These are phyloP conservation scores for Miscanthus lutarioriparius DNA, from an alignment of 176 grass and related monocot species.

Conservation along the genomic window DNA sequence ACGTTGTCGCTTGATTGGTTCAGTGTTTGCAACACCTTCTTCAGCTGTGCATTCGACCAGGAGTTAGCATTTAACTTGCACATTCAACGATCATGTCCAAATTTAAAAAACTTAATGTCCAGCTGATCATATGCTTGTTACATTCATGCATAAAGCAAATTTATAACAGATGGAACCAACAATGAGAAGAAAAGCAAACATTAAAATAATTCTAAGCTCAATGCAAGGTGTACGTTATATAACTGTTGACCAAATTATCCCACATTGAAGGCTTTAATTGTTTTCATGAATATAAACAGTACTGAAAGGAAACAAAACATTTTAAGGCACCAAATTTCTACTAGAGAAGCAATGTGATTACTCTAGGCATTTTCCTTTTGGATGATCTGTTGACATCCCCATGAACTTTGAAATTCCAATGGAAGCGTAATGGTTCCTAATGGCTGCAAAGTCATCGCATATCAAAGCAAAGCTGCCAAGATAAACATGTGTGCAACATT, in stretches of 20 bases:
- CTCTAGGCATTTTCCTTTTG: not conserved
- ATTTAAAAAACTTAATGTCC: not conserved
- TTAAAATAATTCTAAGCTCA: conserved; percentile 5
- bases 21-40: conserved; percentile 48
- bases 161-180: not conserved
- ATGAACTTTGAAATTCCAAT: not conserved
- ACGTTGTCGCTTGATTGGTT: conserved; percentile 81
- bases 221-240: not conserved
- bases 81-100: not conserved
- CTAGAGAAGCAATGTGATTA: not conserved
- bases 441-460: not conserved
- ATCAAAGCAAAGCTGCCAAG: not conserved
- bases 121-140: not conserved
- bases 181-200: not conserved
- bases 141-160: not conserved
- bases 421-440: not conserved
- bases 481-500: conserved; percentile 13
- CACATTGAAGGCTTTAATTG: not conserved
- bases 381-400: not conserved
- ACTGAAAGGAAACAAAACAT: not conserved
- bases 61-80: not conserved
- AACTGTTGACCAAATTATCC: not conserved
- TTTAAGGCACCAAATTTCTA: conserved; percentile 8
- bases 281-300: not conserved
- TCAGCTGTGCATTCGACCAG: conserved; percentile 50